These are phyloP conservation scores for Exsudoporus frostii DNA, from an alignment of 768 basidiomycete species.

Conservation along the genomic window DNA sequence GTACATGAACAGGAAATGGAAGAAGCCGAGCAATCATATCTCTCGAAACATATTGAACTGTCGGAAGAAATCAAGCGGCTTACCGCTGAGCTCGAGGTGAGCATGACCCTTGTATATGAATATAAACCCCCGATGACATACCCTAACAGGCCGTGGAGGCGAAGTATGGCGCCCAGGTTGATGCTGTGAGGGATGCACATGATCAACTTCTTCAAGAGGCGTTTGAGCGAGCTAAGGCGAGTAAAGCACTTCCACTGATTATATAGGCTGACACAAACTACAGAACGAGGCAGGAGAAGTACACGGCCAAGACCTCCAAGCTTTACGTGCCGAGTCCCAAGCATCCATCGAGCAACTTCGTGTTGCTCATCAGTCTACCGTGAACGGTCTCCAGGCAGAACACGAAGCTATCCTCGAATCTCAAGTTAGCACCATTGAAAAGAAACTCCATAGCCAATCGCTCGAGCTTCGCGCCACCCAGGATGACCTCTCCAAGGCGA, in stretches of 20 bases:
- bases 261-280: conserved; percentile 8
- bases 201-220: conserved; percentile 59
- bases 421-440: conserved; percentile 55
- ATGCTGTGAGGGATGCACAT: conserved; percentile 64
- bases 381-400: conserved; percentile 62
- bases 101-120: conserved; percentile 8
- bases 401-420: conserved; percentile 59
- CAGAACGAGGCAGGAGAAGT: conserved; percentile 69
- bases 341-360: conserved; percentile 68
- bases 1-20: conserved; percentile 47
- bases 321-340: conserved; percentile 63
- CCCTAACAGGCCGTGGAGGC: conserved; percentile 59
- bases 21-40: conserved; percentile 49
- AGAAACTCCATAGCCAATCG: conserved; percentile 56
- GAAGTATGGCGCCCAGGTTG: conserved; percentile 64
- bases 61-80: conserved; percentile 55
- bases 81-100: conserved; percentile 62
- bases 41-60: conserved; percentile 49
- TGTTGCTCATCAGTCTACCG: conserved; percentile 52
- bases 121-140: neutral
- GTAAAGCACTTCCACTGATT: conserved; percentile 6
- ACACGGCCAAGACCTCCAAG: conserved; percentile 69
- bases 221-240: conserved; percentile 76
- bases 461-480: conserved; percentile 82
- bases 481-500: conserved; percentile 78